Percentiles rank a stretch among this genome's conserved stretches.
phyloP scores from a whole-genome alignment of 2,329 filamentous ascomycete species.

The Fusarium annulatum region DNA sequence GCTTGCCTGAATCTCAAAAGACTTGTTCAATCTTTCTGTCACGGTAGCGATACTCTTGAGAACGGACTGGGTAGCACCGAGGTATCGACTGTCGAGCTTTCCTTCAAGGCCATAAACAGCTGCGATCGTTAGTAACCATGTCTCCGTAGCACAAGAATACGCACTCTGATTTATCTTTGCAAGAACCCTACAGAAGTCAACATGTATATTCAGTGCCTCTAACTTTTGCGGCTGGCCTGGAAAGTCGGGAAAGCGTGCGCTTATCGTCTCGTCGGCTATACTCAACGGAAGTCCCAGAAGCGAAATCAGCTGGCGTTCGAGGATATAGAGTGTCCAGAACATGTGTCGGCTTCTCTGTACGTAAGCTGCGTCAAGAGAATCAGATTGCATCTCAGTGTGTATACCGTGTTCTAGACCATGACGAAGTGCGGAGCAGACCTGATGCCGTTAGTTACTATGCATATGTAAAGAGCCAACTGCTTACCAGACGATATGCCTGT shows the following conservation, averaged over 20 bases:
- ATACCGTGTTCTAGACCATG: conserved; percentile 27
- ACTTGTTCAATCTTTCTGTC: conserved; percentile 31
- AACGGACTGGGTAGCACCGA: conserved; percentile 30
- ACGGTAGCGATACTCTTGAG: conserved; percentile 36
- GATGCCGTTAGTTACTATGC: neutral
- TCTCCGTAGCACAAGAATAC: neutral
- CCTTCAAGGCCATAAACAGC: conserved; percentile 40
- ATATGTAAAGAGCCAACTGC: fast-evolving
- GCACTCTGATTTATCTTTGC: conserved; percentile 38
- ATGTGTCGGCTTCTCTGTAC: conserved; percentile 22
- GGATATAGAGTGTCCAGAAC: conserved; percentile 38
- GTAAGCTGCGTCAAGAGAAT: conserved; percentile 16
- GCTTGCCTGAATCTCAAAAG: conserved; percentile 27
- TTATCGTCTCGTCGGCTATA: conserved; percentile 33
- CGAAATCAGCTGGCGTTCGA: conserved; percentile 34
- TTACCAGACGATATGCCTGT: conserved; percentile 27
- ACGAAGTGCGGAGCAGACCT: conserved; percentile 31
- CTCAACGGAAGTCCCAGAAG: conserved; percentile 30
- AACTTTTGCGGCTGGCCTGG: conserved; percentile 15
- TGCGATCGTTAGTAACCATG: neutral
- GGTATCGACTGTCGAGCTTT: conserved; percentile 39
- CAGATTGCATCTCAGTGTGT: conserved; percentile 36
- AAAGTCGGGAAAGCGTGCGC: conserved; percentile 23
- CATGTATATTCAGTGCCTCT: conserved; percentile 28
- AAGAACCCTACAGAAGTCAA: conserved; percentile 24